Evolutionary conservation across 2,329 filamentous ascomycete genomes (phyloP).

Genomic region (Cladosporium sp.): DNA sequence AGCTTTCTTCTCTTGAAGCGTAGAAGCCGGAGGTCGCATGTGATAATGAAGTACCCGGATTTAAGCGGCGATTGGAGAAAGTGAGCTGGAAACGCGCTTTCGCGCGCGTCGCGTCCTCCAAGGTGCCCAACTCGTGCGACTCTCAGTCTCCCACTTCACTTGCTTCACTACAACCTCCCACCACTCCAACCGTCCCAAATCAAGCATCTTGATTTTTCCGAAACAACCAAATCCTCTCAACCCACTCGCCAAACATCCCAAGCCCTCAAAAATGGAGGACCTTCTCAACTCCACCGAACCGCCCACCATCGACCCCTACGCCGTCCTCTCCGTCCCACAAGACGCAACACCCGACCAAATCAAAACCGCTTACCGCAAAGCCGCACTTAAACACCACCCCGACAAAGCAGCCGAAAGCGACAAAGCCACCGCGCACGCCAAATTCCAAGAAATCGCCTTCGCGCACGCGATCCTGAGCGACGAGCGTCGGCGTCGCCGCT

Average conservation of each 20-base stretch:
- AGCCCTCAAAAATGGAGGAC: conserved; percentile 37
- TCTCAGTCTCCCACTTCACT: too few species aligned
- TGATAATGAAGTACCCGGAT: conserved; percentile 1
- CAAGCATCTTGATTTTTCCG: neutral
- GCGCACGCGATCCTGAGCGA: conserved; percentile 92
- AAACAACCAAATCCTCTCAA: neutral
- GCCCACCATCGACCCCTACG: conserved; percentile 69
- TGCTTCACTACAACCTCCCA: too few species aligned
- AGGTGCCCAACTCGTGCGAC: too few species aligned
- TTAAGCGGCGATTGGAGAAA: neutral
- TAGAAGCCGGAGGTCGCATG: neutral
- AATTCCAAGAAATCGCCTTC: conserved; percentile 86
- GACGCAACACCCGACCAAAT: conserved; percentile 71
- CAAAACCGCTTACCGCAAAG: conserved; percentile 86
- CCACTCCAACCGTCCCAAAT: too few species aligned
- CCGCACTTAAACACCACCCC: conserved; percentile 74
- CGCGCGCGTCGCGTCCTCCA: conserved; percentile 9
- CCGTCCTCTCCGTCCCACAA: conserved; percentile 64
- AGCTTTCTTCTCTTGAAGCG: too few species aligned
- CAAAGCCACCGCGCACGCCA: conserved; percentile 66
- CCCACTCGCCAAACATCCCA: neutral
- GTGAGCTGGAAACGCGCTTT: neutral
- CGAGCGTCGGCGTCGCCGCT: conserved; percentile 69
- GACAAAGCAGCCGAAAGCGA: conserved; percentile 52
- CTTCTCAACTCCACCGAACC: conserved; percentile 54